These are phyloP conservation scores for Elsinoe batatas DNA, from an alignment of 2,329 filamentous ascomycete genomes.

Conservation along the genomic window DNA sequence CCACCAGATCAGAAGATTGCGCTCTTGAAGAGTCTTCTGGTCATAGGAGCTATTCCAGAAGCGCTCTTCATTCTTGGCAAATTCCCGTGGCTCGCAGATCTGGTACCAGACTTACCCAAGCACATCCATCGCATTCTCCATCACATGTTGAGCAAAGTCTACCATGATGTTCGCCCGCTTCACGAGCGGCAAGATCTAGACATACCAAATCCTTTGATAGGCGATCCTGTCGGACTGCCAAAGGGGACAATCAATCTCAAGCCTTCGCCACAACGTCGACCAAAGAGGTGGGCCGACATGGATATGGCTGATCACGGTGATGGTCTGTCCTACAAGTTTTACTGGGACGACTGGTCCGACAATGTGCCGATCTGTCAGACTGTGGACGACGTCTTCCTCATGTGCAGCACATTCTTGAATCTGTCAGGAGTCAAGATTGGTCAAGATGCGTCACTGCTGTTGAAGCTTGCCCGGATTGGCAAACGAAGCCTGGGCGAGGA, in stretches of 20 bases:
- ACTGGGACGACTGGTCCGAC: slow-evolving; percentile 95
- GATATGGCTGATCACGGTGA: slow-evolving; percentile 67
- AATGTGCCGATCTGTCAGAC: slow-evolving; percentile 85
- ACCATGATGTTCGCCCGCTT: slow-evolving; percentile 43
- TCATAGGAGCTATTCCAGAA: slow-evolving; percentile 86
- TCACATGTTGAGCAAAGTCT: slow-evolving; percentile 70
- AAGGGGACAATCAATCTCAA: slow-evolving; percentile 59
- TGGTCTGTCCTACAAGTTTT: slow-evolving; percentile 73
- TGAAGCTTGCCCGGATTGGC: slow-evolving; percentile 80
- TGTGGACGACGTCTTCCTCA: slow-evolving; percentile 79
- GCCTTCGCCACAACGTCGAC: slow-evolving; percentile 52
- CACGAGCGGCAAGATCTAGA: slow-evolving; percentile 32
- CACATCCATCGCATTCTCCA: slow-evolving; percentile 78
- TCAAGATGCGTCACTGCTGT: slow-evolving; percentile 64
- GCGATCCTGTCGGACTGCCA: slow-evolving; percentile 56
- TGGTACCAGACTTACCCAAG: slow-evolving; percentile 69
- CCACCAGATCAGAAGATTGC: slow-evolving; percentile 81
- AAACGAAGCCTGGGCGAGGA: slow-evolving; percentile 63
- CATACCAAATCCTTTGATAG: slow-evolving; percentile 40
- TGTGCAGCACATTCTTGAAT: slow-evolving; percentile 77
- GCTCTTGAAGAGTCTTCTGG: slow-evolving; percentile 73
- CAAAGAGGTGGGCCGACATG: slow-evolving; percentile 72
- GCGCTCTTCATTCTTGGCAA: slow-evolving; percentile 83
- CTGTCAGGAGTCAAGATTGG: slow-evolving; percentile 83
- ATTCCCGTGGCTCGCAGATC: slow-evolving; percentile 85